A percentile compares a stretch with the other conserved stretches of the same genome.
phyloP scores from a whole-genome alignment of 768 basidiomycete genomes.

The Xerocomus spinulosus region DNA sequence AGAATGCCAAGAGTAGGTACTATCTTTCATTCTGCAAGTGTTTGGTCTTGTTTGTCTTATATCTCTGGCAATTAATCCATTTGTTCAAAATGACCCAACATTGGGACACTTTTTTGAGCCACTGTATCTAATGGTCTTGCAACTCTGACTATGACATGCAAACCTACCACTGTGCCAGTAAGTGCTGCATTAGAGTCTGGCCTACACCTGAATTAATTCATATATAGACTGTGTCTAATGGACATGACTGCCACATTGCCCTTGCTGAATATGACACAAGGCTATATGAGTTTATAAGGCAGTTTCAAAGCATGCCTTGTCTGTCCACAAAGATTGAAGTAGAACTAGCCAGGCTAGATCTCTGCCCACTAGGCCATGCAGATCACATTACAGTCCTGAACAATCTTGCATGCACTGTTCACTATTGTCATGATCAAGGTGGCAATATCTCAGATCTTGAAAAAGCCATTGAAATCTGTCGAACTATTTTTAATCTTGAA shows the following conservation, averaged over 20 bases:
- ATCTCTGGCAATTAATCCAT: too few relatives aligned
- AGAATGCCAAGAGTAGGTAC: too few relatives aligned
- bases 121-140: background rate
- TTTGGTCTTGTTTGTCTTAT: too few relatives aligned
- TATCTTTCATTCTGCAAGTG: too few relatives aligned
- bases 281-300: background rate
- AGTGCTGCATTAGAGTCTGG: background rate
- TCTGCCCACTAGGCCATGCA: background rate
- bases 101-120: too few relatives aligned
- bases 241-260: background rate
- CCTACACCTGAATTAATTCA: background rate
- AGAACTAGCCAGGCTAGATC: background rate
- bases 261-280: background rate
- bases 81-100: too few relatives aligned
- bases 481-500: background rate
- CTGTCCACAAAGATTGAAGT: background rate
- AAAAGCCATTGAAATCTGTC: background rate
- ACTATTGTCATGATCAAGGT: background rate
- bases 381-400: background rate
- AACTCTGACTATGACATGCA: background rate
- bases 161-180: background rate
- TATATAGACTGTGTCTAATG: background rate
- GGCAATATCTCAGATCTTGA: background rate
- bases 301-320: background rate
- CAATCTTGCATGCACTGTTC: background rate